Evolutionary conservation across 2,329 filamentous ascomycete species (phyloP), one percentile per base, ranked within the genome.

Genomic region (Fusarium bactridioides): DNA sequence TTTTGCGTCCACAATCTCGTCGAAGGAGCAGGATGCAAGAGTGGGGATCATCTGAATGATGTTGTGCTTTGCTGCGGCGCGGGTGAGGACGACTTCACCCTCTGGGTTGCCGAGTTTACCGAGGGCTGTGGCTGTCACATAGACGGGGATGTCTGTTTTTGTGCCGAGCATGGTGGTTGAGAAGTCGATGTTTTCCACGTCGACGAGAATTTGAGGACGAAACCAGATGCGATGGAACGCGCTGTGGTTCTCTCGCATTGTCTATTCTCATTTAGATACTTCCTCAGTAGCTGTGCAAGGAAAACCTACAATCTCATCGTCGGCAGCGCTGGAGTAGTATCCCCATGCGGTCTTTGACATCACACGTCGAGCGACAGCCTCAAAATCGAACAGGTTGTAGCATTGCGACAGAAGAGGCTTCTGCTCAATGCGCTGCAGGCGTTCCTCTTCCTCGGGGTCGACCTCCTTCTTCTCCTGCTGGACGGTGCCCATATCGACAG

Each of bases 41-140:
- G 96, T 99, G 4, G 96, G 96, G 69, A 99, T 98, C 96, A 99
- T 99, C 83, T 99, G 96, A 69, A 98, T 89, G 57, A 98, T 92
- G 79, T 95, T 90, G 86, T 98, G 95, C 79, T 92, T 93, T 80
- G 88, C 87, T 4, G 96, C 92, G 21, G 94, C 94, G 64, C 91
- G 89, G 1, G 96, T 98, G 64, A 99, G 88, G 15, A 97, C 86
- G 10, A 98, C 94, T 82, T 99, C 96, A 76, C 96, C 96, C 82
- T 98, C 96, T 0, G 93, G 93, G 80, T 99, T 89, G 65, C 96
- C 96, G 8, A 99, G 90, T 83, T 98, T 98, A 75, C 96, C 96
- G 12, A 99, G 89, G 0, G 96, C 96, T 11, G 96, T 98, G 48
- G 96, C 96, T 3, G 96, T 98, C 25, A 99, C 92, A 84, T 99